Evolutionary conservation across 192 early-diverging fungal genomes (phyloP).

Genomic region (Entomortierella parvispora): DNA sequence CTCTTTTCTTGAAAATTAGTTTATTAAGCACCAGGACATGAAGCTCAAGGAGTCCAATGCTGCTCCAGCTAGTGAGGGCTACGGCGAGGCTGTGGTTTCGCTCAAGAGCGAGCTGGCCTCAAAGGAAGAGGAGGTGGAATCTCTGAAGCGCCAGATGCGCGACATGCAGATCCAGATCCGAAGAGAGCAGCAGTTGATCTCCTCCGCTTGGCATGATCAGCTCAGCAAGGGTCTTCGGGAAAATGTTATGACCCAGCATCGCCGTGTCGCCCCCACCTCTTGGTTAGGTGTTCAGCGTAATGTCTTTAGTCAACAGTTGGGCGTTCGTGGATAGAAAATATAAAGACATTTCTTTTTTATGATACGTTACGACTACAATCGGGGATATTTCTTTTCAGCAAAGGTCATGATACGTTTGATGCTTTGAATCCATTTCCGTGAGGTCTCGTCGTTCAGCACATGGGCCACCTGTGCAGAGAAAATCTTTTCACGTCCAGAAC

Average conservation of each 20-base stretch:
- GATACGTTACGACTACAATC: not conserved
- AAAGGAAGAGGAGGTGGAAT: constrained; percentile 54
- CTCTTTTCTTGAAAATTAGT: no score
- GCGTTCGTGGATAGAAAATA: constrained; percentile 25
- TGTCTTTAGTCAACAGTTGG: constrained; percentile 43
- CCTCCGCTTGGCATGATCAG: constrained; percentile 83
- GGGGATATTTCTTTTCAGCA: constrained; percentile 92
- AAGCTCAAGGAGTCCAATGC: constrained; percentile 47
- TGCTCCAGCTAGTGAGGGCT: constrained; percentile 46
- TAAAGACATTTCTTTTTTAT: constrained; percentile 3
- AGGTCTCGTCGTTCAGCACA: constrained; percentile 95
- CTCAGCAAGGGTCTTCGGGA: constrained; percentile 60
- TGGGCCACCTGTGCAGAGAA: constrained; percentile 95
- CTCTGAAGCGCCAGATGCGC: constrained; percentile 67
- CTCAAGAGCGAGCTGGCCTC: constrained; percentile 60
- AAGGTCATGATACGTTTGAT: constrained; percentile 98
- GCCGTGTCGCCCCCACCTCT: constrained; percentile 35
- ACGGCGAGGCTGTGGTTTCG: constrained; percentile 65
- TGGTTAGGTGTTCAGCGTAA: constrained; percentile 56
- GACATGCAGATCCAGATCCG: constrained; percentile 76
- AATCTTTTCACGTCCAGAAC: constrained; percentile 97
- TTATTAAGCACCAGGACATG: constrained; percentile 57
- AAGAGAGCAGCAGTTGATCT: constrained; percentile 84
- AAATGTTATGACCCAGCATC: constrained; percentile 54
- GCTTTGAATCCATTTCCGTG: constrained; percentile 98